Evolutionary conservation across 2,329 filamentous ascomycete genomes (phyloP).

Genomic region (Meredithiella fracta): DNA sequence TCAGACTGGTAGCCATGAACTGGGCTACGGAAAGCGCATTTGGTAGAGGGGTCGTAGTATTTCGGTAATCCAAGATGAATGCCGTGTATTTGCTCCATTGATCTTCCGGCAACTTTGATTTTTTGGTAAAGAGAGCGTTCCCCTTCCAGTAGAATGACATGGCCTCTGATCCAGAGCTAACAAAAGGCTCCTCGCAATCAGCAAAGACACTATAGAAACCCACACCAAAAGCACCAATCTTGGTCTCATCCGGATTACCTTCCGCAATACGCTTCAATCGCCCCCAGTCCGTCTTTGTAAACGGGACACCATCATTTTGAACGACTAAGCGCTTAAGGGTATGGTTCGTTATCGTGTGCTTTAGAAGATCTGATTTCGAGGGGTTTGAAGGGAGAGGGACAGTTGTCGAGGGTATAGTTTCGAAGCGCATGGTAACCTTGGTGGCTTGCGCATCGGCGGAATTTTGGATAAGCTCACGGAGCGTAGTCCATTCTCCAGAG

Average conservation of each 20-base stretch:
- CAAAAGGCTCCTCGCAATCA: slow-evolving; percentile 93
- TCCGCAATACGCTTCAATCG: slow-evolving; percentile 94
- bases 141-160: slow-evolving; percentile 99
- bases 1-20: slow-evolving; percentile 86
- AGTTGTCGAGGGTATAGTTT: slow-evolving; percentile 68
- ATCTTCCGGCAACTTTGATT: slow-evolving; percentile 53
- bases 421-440: slow-evolving; percentile 79
- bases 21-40: slow-evolving; percentile 74
- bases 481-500: slow-evolving; percentile 79
- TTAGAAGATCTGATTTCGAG: slow-evolving; percentile 55
- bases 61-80: slow-evolving; percentile 92
- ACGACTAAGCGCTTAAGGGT: slow-evolving; percentile 78
- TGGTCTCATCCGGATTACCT: slow-evolving; percentile 95
- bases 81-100: slow-evolving; percentile 57
- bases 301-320: slow-evolving; percentile 79
- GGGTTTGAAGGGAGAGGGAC: slow-evolving; percentile 52
- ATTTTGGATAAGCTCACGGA: slow-evolving; percentile 93
- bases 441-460: slow-evolving; percentile 92
- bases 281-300: slow-evolving; percentile 81
- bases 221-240: slow-evolving; percentile 96
- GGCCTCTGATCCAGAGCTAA: slow-evolving; percentile 77
- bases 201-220: slow-evolving; percentile 98
- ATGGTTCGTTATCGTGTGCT: slow-evolving; percentile 70
- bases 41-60: slow-evolving; percentile 70
- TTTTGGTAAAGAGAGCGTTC: slow-evolving; percentile 89